phyloP scores from a whole-genome alignment of 441 rosid species.

The Macaranga tanarius region DNA sequence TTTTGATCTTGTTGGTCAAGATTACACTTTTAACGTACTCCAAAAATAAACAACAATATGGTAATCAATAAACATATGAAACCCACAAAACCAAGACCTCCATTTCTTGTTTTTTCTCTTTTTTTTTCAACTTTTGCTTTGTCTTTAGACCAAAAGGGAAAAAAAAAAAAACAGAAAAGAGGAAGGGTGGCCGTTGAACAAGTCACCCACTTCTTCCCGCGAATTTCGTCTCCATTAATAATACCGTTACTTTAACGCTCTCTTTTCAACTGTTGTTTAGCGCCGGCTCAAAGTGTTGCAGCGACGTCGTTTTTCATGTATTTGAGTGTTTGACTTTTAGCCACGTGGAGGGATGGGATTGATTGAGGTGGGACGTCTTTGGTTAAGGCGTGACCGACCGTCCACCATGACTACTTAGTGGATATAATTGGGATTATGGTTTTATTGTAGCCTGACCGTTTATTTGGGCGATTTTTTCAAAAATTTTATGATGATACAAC shows the following conservation, averaged over 20 bases:
- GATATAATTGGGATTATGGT: no score
- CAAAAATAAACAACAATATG: not conserved
- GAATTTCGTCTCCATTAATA: conserved; percentile 30
- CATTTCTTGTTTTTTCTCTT: not conserved
- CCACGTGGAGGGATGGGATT: no score
- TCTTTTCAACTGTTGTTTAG: not conserved
- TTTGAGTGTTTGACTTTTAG: no score
- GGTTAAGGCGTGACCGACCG: no score
- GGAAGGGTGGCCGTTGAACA: conserved; percentile 29
- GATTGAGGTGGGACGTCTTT: no score
- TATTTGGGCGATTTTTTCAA: no score
- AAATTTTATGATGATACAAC: no score
- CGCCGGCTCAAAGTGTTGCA: not conserved
- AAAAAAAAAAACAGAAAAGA: not conserved
- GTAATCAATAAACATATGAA: not conserved
- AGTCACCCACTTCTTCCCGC: conserved; percentile 42
- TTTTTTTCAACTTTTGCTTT: not conserved
- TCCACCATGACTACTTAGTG: no score
- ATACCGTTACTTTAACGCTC: not conserved
- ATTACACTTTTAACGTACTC: not conserved
- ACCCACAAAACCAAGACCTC: not conserved
- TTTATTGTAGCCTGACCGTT: no score
- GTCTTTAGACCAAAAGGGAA: not conserved
- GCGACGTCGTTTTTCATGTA: conserved; percentile 5
- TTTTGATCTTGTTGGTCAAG: not conserved